These are phyloP conservation scores for Lachnum nothofagi DNA, from an alignment of 2,329 filamentous ascomycete genomes.

Conservation along the genomic window DNA sequence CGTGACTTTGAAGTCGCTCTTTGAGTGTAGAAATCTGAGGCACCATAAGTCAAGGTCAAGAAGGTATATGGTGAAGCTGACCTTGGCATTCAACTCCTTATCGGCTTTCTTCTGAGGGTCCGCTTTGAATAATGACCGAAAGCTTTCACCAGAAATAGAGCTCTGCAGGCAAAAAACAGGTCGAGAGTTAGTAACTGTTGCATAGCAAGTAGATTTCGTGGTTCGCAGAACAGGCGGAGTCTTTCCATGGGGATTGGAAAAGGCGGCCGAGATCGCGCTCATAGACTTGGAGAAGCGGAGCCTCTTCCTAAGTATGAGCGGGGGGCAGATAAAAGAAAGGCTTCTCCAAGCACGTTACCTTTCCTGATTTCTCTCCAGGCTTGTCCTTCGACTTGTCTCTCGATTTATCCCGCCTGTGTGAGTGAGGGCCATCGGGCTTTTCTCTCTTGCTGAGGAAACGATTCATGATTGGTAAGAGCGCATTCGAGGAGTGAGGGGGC, in stretches of 20 bases:
- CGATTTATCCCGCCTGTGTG: constrained; percentile 51
- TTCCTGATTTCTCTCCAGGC: constrained; percentile 25
- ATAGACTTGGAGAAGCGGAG: constrained; percentile 13
- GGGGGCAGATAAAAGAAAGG: constrained; percentile 7
- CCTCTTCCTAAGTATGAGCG: constrained; percentile 18
- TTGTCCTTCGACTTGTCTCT: constrained; percentile 43
- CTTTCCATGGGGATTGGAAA: constrained; percentile 20
- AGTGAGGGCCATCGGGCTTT: constrained; percentile 43
- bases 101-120: constrained; percentile 52
- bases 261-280: constrained; percentile 21
- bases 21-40: constrained; percentile 48
- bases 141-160: constrained; percentile 50
- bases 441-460: constrained; percentile 69
- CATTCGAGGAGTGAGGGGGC: neutral
- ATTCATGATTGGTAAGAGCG: constrained; percentile 40
- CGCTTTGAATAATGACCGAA: constrained; percentile 60
- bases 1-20: constrained; percentile 46
- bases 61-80: constrained; percentile 2
- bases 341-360: constrained; percentile 37
- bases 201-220: constrained; percentile 15
- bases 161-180: constrained; percentile 35
- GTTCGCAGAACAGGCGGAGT: constrained; percentile 17
- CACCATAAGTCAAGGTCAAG: constrained; percentile 6
- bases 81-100: constrained; percentile 48
- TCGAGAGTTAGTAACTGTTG: constrained; percentile 25